A percentile compares a stretch with the other conserved stretches of the same genome.
Conservation (phyloP, 192 early-diverging fungal species). For the Backusella parvicylindrica region DNA sequence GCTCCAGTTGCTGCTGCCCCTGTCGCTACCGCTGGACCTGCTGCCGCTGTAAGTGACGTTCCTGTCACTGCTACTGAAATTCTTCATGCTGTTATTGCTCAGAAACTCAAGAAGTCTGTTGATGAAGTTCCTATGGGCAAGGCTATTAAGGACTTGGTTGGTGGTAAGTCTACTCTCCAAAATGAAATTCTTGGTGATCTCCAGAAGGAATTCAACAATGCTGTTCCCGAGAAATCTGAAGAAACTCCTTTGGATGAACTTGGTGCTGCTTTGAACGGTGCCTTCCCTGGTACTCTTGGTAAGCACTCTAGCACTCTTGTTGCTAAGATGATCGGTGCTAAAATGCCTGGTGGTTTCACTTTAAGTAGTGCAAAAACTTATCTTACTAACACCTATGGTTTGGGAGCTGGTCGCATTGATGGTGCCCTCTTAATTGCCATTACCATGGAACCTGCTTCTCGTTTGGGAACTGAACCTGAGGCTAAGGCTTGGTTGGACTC, state of each 20-base stretch:
- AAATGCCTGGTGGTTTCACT: constrained; percentile 93
- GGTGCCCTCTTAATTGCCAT: constrained; percentile 74
- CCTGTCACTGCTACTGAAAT: constrained; percentile 83
- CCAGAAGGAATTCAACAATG: constrained; percentile 84
- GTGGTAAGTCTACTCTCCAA: constrained; percentile 93
- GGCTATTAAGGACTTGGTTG: constrained; percentile 91
- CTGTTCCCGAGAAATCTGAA: constrained; percentile 87
- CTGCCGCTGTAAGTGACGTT: constrained; percentile 69
- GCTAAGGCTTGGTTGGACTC: constrained; percentile 79
- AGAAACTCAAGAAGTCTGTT: constrained; percentile 86
- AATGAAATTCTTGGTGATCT: constrained; percentile 96
- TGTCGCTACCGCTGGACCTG: constrained; percentile 43
- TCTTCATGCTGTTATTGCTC: constrained; percentile 78
- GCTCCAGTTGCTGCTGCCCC: constrained; percentile 42
- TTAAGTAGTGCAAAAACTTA: constrained; percentile 74
- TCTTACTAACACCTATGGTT: constrained; percentile 65
- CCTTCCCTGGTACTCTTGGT: constrained; percentile 71
- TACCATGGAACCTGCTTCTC: constrained; percentile 77
- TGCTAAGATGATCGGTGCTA: constrained; percentile 76
- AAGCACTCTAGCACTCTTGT: constrained; percentile 75
- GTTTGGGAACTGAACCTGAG: constrained; percentile 69
- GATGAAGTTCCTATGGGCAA: constrained; percentile 70
- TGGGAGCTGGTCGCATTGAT: constrained; percentile 73
- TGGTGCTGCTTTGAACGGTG: constrained; percentile 55
- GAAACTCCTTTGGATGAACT: constrained; percentile 86